Conservation (phyloP, 768 basidiomycete genomes). For the Butyriboletus loyo region DNA sequence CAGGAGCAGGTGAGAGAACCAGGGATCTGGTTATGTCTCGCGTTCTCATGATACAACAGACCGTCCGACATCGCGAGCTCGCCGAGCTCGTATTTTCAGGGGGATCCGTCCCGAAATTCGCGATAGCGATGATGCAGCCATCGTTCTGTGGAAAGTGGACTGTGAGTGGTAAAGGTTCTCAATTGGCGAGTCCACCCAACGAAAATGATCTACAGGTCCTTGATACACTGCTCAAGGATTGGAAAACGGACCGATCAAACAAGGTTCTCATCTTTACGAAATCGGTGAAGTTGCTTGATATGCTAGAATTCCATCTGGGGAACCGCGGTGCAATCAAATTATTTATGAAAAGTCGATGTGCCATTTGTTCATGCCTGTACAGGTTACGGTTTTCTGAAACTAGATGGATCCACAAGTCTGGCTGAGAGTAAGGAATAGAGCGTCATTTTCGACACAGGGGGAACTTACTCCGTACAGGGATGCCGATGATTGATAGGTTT, state of each 20-base stretch:
- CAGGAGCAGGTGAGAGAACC: constrained; percentile 54
- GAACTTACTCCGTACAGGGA: constrained; percentile 45
- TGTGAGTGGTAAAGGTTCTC: constrained; percentile 41
- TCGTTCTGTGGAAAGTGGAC: constrained; percentile 83
- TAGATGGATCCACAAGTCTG: constrained; percentile 77
- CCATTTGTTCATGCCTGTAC: neutral
- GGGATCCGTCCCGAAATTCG: constrained; percentile 54
- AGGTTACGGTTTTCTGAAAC: constrained; percentile 63
- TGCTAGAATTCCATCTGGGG: constrained; percentile 76
- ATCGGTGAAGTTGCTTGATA: constrained; percentile 84
- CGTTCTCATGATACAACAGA: constrained; percentile 21
- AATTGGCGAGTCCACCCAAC: neutral
- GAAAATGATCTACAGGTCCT: constrained; percentile 51
- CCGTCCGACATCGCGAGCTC: constrained; percentile 58
- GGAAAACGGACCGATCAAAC: constrained; percentile 63
- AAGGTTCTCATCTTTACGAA: constrained; percentile 95
- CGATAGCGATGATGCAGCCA: constrained; percentile 57
- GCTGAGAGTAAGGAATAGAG: constrained; percentile 52
- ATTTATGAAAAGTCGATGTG: neutral
- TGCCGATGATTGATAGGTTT: constrained; percentile 84
- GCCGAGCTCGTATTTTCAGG: constrained; percentile 62
- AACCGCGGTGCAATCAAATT: constrained; percentile 39
- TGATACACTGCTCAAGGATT: constrained; percentile 59
- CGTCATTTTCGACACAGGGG: neutral
- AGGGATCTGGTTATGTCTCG: neutral